These are phyloP conservation scores for Suzukiozyma palmioleophila DNA, from an alignment of 1,139 yeast genomes.

Conservation along the genomic window DNA sequence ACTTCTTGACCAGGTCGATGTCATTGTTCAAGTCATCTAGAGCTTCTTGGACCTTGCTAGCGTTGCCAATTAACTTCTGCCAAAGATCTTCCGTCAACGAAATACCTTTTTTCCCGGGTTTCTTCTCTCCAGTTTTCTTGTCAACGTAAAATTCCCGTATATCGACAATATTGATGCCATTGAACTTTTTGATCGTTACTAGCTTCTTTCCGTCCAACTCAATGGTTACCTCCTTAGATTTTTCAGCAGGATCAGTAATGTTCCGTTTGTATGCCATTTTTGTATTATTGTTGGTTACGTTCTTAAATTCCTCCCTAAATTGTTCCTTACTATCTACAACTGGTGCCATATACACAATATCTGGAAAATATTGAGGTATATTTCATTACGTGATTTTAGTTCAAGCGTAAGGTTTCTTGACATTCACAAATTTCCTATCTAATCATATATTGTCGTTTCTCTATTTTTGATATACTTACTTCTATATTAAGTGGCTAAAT, in stretches of 20 bases:
- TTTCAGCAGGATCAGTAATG: constrained; percentile 6
- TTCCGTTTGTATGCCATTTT: neutral
- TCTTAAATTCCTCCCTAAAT: too few relatives aligned
- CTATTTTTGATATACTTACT: too few relatives aligned
- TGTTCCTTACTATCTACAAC: constrained; percentile 4
- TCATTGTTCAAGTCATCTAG: constrained; percentile 40
- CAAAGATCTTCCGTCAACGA: constrained; percentile 71
- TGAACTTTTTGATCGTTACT: constrained; percentile 67
- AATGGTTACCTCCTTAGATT: constrained; percentile 15
- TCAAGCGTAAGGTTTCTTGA: too few relatives aligned
- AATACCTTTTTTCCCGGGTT: constrained; percentile 85
- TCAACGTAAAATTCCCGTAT: constrained; percentile 77
- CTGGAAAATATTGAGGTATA: too few relatives aligned
- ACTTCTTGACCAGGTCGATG: neutral
- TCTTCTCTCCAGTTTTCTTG: constrained; percentile 51
- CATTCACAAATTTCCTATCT: too few relatives aligned
- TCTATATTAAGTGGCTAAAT: too few relatives aligned
- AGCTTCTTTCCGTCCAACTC: constrained; percentile 61
- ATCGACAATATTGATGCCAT: constrained; percentile 62
- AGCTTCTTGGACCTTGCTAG: constrained; percentile 59
- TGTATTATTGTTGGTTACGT: too few relatives aligned
- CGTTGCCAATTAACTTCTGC: constrained; percentile 47
- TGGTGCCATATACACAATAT: constrained; percentile 13
- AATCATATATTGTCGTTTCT: too few relatives aligned
- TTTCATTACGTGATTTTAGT: too few relatives aligned